Base-by-base conservation (phyloP, 495 filamentous ascomycete genomes). In the Rostrohypoxylon terebratum region DNA sequence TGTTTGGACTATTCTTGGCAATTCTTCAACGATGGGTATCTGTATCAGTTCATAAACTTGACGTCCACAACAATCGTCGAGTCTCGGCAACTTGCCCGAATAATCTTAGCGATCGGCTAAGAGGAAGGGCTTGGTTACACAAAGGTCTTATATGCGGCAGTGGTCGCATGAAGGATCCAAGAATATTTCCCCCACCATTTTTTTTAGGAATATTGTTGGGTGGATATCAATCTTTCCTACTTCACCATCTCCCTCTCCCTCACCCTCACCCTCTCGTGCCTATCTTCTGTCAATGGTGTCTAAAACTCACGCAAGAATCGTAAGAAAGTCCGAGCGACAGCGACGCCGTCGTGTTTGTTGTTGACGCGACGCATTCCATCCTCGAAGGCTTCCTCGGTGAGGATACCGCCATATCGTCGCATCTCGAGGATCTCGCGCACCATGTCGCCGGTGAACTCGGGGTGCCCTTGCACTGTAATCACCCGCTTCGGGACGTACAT, bases 401-500 rank as follows among this genome's bases (percentile, higher is more conserved):
- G 91, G 4, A 97, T 83, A 3, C 91, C 92, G 47, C 75, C 73
- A 50, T 81, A 77, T 59, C 91, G 87, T 33, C 94, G 82, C 47
- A 77, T 65, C 28, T 84, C 81, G 44, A 97, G 80, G 28, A 97
- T 77, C 79, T 94, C 91, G 7, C 78, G 81, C 68, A 94, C 86
- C 64, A 97, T 95, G 38, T 91, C 88, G 55, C 82, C 84, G 2
- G 84, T 93, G 76, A 96, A 97, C 79, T 98, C 95, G 6, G 95
- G 95, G 77, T 98, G 95, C 4, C 94, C 94, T 78, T 98, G 94
- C 3, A 97, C 89, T 0, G 92, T 91, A 34, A 98, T 89, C 67
- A 92, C 82, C 6, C 84, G 82, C 13, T 83, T 81, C 18, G 89
- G 87, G 8, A 84, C 73, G 76, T 96, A 91, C 88, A 97, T 94